Evolutionary conservation across 2,329 filamentous ascomycete genomes (phyloP).

Genomic region (Botrytis cinerea): DNA sequence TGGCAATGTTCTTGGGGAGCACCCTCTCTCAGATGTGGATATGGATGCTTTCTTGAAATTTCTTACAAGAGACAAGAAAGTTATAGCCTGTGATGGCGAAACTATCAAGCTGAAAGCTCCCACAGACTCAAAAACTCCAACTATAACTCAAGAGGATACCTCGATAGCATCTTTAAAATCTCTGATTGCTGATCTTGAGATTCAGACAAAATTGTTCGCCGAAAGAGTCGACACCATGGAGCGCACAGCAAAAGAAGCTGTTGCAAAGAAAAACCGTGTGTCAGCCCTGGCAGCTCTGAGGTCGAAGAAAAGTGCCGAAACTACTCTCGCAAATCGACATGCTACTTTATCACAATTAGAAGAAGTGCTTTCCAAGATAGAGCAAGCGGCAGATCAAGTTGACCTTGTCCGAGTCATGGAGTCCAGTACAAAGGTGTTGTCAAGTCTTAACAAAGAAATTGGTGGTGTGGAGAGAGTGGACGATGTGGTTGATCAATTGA

Average conservation of each 20-base stretch:
- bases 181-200: slow-evolving; percentile 71
- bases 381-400: slow-evolving; percentile 82
- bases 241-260: slow-evolving; percentile 66
- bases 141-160: slow-evolving; percentile 74
- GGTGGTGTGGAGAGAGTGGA: slow-evolving; percentile 78
- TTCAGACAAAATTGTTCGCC: slow-evolving; percentile 68
- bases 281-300: slow-evolving; percentile 77
- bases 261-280: slow-evolving; percentile 70
- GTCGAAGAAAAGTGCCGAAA: slow-evolving; percentile 79
- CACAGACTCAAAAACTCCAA: slow-evolving; percentile 44
- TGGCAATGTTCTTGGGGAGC: slow-evolving; percentile 52
- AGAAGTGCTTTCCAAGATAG: slow-evolving; percentile 77
- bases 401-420: slow-evolving; percentile 83
- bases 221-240: slow-evolving; percentile 67
- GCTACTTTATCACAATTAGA: slow-evolving; percentile 80
- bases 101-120: slow-evolving; percentile 73
- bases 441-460: slow-evolving; percentile 71
- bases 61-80: slow-evolving; percentile 65
- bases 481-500: slow-evolving; percentile 70
- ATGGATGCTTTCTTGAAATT: slow-evolving; percentile 70
- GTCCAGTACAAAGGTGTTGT: slow-evolving; percentile 71
- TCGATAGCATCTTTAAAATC: slow-evolving; percentile 83
- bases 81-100: slow-evolving; percentile 61
- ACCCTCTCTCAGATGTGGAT: slow-evolving; percentile 62
- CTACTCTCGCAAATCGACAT: slow-evolving; percentile 68